A percentile compares a stretch with the other conserved stretches of the same genome.
These are phyloP conservation scores for Paramecium sonneborni DNA, from an alignment of 73 alveolate genomes.

Conservation along the genomic window DNA sequence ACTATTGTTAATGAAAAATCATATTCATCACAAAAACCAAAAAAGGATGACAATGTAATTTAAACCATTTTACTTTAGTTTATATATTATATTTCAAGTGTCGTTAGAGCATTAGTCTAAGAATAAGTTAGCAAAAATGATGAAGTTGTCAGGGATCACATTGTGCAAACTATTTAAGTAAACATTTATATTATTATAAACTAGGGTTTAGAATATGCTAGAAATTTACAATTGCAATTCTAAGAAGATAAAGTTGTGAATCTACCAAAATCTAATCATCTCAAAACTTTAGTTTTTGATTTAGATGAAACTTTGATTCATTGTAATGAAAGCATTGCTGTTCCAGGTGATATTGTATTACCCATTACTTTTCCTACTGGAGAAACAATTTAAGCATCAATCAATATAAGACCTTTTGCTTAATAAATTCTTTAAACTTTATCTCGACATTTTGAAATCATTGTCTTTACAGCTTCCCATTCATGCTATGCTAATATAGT, in stretches of 20 bases:
- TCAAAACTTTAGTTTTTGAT: conserved; percentile 63
- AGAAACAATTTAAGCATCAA: conserved; percentile 79
- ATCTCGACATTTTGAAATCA: conserved; percentile 84
- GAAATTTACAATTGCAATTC: not conserved
- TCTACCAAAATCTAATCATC: conserved; percentile 46
- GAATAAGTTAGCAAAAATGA: not conserved
- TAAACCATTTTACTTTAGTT: not conserved
- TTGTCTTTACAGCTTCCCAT: conserved; percentile 94
- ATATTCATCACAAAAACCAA: conserved; percentile 33
- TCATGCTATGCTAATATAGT: conserved; percentile 96
- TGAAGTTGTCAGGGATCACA: conserved; percentile 57
- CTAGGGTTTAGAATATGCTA: conserved; percentile 57
- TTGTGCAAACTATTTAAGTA: conserved; percentile 45
- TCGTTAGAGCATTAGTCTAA: not conserved
- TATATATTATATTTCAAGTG: conserved; percentile 27
- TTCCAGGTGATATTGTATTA: conserved; percentile 63
- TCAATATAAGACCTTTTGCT: conserved; percentile 91
- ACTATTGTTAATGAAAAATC: not conserved
- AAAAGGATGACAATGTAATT: not conserved
- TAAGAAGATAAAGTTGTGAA: conserved; percentile 57
- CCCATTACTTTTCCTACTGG: conserved; percentile 68
- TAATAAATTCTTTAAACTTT: conserved; percentile 83
- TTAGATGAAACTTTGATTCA: conserved; percentile 68
- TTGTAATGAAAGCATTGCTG: conserved; percentile 60
- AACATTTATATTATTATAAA: not conserved